These are phyloP conservation scores for Mycocentrospora acerina DNA, from an alignment of 2,329 filamentous ascomycete genomes.

Conservation along the genomic window DNA sequence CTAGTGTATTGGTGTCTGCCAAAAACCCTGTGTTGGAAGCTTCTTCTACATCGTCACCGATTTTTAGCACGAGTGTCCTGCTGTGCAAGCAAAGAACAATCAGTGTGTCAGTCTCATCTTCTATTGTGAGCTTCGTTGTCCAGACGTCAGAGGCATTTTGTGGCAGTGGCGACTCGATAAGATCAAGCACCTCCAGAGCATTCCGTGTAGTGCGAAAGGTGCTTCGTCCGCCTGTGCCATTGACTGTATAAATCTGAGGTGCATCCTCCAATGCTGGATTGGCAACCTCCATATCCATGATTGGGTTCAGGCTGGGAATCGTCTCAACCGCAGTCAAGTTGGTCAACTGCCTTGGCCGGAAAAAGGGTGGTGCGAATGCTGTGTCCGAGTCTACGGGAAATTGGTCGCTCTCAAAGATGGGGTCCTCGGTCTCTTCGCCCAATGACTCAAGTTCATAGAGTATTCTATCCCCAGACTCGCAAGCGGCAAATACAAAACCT, in stretches of 20 bases:
- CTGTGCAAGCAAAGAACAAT: slow-evolving; percentile 94
- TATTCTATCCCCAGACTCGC: slow-evolving; percentile 88
- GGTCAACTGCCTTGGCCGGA: slow-evolving; percentile 74
- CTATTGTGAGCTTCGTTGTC: slow-evolving; percentile 83
- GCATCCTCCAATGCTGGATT: slow-evolving; percentile 92
- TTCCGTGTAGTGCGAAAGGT: slow-evolving; percentile 91
- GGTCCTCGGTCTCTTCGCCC: slow-evolving; percentile 90
- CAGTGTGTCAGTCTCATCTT: slow-evolving; percentile 87
- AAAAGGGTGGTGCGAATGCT: slow-evolving; percentile 77
- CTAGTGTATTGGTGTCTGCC: slow-evolving; percentile 82
- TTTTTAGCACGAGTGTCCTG: slow-evolving; percentile 86
- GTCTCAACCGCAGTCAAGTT: slow-evolving; percentile 84
- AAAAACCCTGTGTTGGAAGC: slow-evolving; percentile 92
- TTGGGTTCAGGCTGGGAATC: slow-evolving; percentile 84
- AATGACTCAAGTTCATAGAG: slow-evolving; percentile 98
- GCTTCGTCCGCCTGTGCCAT: slow-evolving; percentile 84
- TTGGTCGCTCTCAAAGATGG: slow-evolving; percentile 79
- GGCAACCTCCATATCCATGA: slow-evolving; percentile 87
- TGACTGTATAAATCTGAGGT: slow-evolving; percentile 92
- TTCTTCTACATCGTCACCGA: slow-evolving; percentile 95
- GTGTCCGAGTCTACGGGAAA: slow-evolving; percentile 75
- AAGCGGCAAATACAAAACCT: slow-evolving; percentile 89
- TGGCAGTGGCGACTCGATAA: slow-evolving; percentile 90
- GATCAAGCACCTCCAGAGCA: slow-evolving; percentile 88
- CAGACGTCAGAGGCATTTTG: slow-evolving; percentile 89